Evolutionary conservation across 73 alveolate genomes (phyloP), one percentile per base, ranked within the genome.

Genomic region (Stentor coeruleus): DNA sequence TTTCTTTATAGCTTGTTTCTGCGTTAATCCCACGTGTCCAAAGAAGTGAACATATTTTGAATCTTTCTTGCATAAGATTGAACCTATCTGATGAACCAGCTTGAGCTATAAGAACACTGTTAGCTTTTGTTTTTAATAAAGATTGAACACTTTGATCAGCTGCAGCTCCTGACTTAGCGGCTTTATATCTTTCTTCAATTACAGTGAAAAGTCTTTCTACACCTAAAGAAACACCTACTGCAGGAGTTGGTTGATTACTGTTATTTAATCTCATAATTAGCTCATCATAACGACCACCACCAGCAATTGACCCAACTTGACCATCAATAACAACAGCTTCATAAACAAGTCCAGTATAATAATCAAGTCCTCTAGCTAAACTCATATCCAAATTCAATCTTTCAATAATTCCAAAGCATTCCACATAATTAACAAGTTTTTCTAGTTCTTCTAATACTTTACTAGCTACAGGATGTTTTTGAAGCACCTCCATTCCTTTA

Each of bases 341-440:
- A 57, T 91, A 92, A 59, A 95, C 95, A 14, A 95, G 79, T 20
- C 99, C 99, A 3, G 98, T 96, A 86, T 96, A 96, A 90, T 96
- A 96, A 82, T 96, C 99, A 20, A 96, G 93, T 42, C 99, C 99
- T 90, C 99, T 89, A 36, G 98, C 98, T 11, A 96, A 84, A 31
- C 96, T 86, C 82, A 95, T 90, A 86, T 96, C 99, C 42, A 95
- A 91, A 6, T 84, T 75, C 37, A 95, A 73, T 39, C 84, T 84
- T 59, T 89, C 88, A 31, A 86, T 83, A 42, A 89, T 82, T 58
- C 86, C 89, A 88, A 94, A 59, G 39, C 89, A 73, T 74, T 81
- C 88, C 20, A 92, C 86, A 38, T 90, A 94, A 20, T 74, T 88
- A 74, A 91, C 84, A 35, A 95, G 92, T 58, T 88, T 33, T 59